These are phyloP conservation scores for Geranomyces variabilis DNA, from an alignment of 192 early-diverging fungal genomes.

Conservation along the genomic window DNA sequence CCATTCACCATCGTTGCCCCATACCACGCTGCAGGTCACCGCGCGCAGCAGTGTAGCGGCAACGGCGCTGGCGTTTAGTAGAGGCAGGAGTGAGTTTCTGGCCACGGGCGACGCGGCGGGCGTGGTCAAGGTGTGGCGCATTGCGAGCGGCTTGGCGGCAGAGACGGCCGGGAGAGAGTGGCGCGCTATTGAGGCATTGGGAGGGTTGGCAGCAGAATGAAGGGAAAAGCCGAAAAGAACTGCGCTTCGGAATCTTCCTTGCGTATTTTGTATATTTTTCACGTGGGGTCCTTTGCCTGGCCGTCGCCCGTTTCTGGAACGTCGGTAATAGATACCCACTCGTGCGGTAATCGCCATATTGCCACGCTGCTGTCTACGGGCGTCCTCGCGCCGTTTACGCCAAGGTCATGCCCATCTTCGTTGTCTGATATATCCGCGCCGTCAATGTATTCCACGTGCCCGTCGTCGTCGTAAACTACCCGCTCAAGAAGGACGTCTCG, in stretches of 20 bases:
- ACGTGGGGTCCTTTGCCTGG: no score
- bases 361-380: conserved; percentile 20
- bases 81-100: conserved; percentile 4
- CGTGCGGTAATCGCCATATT: conserved; percentile 17
- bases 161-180: conserved; percentile 15
- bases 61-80: conserved; percentile 32
- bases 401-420: not conserved
- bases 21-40: conserved; percentile 17
- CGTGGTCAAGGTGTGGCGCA: conserved; percentile 30
- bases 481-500: not conserved
- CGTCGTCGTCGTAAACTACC: not conserved
- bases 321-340: conserved; percentile 13
- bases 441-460: not conserved
- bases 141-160: conserved; percentile 16
- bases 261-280: no score
- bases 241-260: no score
- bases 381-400: not conserved
- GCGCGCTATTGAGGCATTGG: conserved; percentile 19
- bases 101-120: conserved; percentile 32
- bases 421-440: not conserved
- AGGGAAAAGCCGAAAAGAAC: no score
- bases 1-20: conserved; percentile 21
- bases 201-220: not conserved
- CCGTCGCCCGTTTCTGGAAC: not conserved
- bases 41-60: conserved; percentile 10